Conservation (phyloP, 2,329 filamentous ascomycete species). For the Triangularia verruculosa region DNA sequence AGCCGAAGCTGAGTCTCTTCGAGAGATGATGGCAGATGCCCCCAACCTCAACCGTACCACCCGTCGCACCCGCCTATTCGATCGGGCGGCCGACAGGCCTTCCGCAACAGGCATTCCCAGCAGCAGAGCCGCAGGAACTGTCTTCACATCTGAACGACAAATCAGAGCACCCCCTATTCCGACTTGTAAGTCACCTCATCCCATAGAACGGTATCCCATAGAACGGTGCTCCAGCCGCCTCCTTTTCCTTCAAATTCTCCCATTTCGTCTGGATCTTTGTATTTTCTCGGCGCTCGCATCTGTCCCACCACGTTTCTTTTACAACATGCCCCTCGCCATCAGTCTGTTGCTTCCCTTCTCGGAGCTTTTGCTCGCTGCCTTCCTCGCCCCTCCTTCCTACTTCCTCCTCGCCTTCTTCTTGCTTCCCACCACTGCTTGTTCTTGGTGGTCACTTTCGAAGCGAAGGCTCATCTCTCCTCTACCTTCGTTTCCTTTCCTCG, state of each 20-base stretch:
- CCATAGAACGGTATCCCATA: not conserved
- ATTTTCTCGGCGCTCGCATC: not conserved
- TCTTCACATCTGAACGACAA: conserved; percentile 14
- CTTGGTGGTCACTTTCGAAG: not conserved
- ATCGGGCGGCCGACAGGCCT: not conserved
- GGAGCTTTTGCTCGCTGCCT: not conserved
- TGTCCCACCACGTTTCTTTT: not conserved
- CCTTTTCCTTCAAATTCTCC: not conserved
- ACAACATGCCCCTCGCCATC: not conserved
- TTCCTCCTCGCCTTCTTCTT: not conserved
- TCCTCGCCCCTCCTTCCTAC: not conserved
- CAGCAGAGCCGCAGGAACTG: conserved; percentile 15
- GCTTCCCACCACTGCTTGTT: not conserved
- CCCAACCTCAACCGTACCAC: conserved; percentile 5
- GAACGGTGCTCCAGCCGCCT: not conserved
- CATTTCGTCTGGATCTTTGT: not conserved
- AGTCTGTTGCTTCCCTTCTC: not conserved
- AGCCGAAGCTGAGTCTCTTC: not conserved
- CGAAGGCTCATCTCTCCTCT: not conserved
- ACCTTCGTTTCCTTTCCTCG: not conserved
- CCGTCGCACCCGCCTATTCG: conserved; percentile 11
- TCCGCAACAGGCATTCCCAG: conserved; percentile 9
- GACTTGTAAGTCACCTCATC: conserved; percentile 21
- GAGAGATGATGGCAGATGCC: conserved; percentile 1
- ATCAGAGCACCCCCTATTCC: conserved; percentile 11